phyloP scores from a whole-genome alignment of 352 stramenopile species.

The Globisporangium radiosum region DNA sequence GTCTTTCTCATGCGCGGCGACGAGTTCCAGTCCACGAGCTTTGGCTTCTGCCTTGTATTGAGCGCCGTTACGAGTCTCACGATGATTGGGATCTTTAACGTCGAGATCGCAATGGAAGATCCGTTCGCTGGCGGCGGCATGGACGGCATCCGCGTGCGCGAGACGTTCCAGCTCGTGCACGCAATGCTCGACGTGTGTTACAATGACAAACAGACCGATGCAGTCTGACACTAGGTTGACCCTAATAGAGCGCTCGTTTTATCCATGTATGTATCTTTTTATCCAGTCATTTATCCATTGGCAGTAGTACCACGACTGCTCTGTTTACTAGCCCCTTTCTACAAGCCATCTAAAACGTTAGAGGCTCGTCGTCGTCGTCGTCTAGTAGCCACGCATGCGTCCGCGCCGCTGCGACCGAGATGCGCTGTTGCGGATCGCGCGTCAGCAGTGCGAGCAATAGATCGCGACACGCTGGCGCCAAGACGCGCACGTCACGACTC shows the following conservation, averaged over 20 bases:
- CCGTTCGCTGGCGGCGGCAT: slow-evolving; percentile 64
- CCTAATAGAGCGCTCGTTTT: too few relatives aligned
- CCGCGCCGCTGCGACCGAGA: slow-evolving; percentile 44
- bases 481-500: slow-evolving; percentile 4
- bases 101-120: slow-evolving; percentile 79
- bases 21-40: slow-evolving; percentile 50
- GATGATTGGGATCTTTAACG: slow-evolving; percentile 87
- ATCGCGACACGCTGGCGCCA: slow-evolving; percentile 30
- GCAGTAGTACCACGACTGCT: too few relatives aligned
- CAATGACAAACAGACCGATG: slow-evolving; percentile 8
- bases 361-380: slow-evolving; percentile 43
- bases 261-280: too few relatives aligned
- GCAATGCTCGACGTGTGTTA: slow-evolving; percentile 52
- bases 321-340: too few relatives aligned
- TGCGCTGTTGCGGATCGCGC: slow-evolving; percentile 43
- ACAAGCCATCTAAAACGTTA: slow-evolving; percentile 45
- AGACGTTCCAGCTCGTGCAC: slow-evolving; percentile 44
- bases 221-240: neutral
- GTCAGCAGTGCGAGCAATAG: slow-evolving; percentile 46
- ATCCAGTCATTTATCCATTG: too few relatives aligned
- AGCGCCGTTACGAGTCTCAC: slow-evolving; percentile 73
- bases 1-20: slow-evolving; percentile 63
- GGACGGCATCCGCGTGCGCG: slow-evolving; percentile 57
- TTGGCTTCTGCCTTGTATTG: slow-evolving; percentile 69
- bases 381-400: slow-evolving; percentile 50